These are phyloP conservation scores for Akanthomyces uredinophilus DNA, from an alignment of 2,329 filamentous ascomycete species.

Conservation along the genomic window DNA sequence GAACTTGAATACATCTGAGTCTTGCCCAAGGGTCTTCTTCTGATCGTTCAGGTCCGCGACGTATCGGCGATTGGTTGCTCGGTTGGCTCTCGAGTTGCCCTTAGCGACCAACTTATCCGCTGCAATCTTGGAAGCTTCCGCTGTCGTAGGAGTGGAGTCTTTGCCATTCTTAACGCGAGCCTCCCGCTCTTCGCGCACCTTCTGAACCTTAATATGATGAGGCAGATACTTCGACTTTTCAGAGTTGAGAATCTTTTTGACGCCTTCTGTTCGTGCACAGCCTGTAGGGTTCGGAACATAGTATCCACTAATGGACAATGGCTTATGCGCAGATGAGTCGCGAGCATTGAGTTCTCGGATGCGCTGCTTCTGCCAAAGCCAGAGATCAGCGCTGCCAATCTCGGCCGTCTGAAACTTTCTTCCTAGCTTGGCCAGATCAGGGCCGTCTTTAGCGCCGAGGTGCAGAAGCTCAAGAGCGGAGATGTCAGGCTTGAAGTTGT, in stretches of 20 bases:
- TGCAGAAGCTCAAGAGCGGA: slow-evolving; percentile 39
- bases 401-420: slow-evolving; percentile 42
- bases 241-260: slow-evolving; percentile 91
- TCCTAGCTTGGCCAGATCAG: slow-evolving; percentile 44
- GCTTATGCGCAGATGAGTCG: slow-evolving; percentile 22
- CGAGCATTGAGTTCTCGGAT: slow-evolving; percentile 50
- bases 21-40: slow-evolving; percentile 76
- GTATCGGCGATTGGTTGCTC: slow-evolving; percentile 90
- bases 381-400: slow-evolving; percentile 47
- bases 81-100: slow-evolving; percentile 86
- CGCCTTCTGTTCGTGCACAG: slow-evolving; percentile 83
- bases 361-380: slow-evolving; percentile 53
- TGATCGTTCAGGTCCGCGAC: slow-evolving; percentile 94
- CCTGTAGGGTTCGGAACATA: slow-evolving; percentile 86
- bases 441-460: slow-evolving; percentile 41
- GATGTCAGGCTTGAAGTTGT: slow-evolving; percentile 42
- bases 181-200: slow-evolving; percentile 85
- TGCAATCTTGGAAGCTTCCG: slow-evolving; percentile 66
- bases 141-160: slow-evolving; percentile 59
- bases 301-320: slow-evolving; percentile 53
- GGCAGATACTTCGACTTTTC: slow-evolving; percentile 98
- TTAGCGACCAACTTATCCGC: slow-evolving; percentile 79
- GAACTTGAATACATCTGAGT: slow-evolving; percentile 91
- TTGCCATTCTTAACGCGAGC: slow-evolving; percentile 64
- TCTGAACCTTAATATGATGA: slow-evolving; percentile 94